Evolutionary conservation across 129 eudicot genomes (phyloP).

Genomic region (Scalesia atractyloides): DNA sequence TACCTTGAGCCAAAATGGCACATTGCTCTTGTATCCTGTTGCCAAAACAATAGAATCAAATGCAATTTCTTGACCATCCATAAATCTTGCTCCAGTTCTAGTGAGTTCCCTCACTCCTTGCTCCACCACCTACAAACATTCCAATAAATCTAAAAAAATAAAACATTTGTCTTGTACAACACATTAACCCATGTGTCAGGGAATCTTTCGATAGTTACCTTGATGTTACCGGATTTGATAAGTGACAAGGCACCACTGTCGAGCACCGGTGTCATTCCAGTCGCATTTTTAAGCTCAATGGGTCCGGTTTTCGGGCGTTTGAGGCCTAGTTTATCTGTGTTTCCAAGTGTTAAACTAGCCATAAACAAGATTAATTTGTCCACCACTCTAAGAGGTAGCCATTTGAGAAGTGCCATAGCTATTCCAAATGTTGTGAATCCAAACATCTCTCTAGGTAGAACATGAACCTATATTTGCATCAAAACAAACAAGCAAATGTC

Average conservation of each 20-base stretch:
- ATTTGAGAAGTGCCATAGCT: constrained; percentile 76
- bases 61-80: constrained; percentile 72
- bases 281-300: constrained; percentile 76
- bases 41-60: constrained; percentile 83
- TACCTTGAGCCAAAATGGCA: constrained; percentile 93
- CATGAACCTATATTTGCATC: constrained; percentile 61
- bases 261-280: constrained; percentile 87
- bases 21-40: constrained; percentile 91
- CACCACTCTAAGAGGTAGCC: constrained; percentile 77
- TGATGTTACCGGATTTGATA: constrained; percentile 75
- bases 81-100: constrained; percentile 69
- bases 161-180: neutral
- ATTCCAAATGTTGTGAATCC: constrained; percentile 80
- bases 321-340: constrained; percentile 67
- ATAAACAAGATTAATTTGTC: constrained; percentile 64
- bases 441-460: constrained; percentile 90
- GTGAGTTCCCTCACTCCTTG: constrained; percentile 76
- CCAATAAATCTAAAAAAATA: constrained; percentile 18
- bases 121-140: constrained; percentile 58
- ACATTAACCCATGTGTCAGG: constrained; percentile 16
- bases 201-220: constrained; percentile 54
- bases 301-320: constrained; percentile 89
- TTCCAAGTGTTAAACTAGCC: constrained; percentile 62
- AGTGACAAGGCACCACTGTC: constrained; percentile 80
- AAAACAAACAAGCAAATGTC: constrained; percentile 28